Evolutionary conservation across 805 yeast species (phyloP).

Genomic region (Clavispora carvajalis): DNA sequence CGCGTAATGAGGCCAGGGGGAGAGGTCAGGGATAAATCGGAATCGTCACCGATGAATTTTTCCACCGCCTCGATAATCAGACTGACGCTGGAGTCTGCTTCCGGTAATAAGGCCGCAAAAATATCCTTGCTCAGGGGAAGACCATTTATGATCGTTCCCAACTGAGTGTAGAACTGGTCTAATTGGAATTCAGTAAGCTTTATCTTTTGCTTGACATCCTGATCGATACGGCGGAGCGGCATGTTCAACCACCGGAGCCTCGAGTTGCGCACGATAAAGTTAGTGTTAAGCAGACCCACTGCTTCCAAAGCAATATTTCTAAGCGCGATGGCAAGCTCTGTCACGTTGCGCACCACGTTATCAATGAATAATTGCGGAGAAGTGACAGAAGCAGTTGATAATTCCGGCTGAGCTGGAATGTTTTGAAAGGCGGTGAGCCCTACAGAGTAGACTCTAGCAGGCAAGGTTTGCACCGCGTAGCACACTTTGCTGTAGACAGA

Average conservation of each 20-base stretch:
- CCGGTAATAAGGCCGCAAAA: constrained; percentile 5
- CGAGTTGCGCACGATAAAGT: constrained; percentile 11
- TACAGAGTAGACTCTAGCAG: constrained; percentile 17
- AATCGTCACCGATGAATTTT: constrained; percentile 2
- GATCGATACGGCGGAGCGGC: constrained; percentile 20
- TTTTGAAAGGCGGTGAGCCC: neutral
- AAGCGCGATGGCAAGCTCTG: neutral
- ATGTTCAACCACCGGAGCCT: constrained; percentile 9
- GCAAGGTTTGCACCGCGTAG: constrained; percentile 33
- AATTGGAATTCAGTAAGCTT: constrained; percentile 18
- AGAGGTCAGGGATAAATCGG: constrained; percentile 2
- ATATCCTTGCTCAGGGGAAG: constrained; percentile 7
- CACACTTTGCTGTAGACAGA: constrained; percentile 22
- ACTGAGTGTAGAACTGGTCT: constrained; percentile 16
- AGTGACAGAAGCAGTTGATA: neutral
- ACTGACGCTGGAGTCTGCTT: neutral
- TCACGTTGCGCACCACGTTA: neutral
- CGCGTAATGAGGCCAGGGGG: constrained; percentile 21
- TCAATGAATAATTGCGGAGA: neutral
- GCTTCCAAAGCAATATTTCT: constrained; percentile 2
- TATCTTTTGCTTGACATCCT: constrained; percentile 23
- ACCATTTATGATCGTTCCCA: constrained; percentile 23
- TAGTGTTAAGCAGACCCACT: constrained; percentile 6
- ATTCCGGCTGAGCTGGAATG: neutral
- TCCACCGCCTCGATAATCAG: constrained; percentile 4